Percentiles rank a stretch among this genome's conserved stretches.
phyloP scores from a whole-genome alignment of 352 stramenopile species.

The Pythium sp. region DNA sequence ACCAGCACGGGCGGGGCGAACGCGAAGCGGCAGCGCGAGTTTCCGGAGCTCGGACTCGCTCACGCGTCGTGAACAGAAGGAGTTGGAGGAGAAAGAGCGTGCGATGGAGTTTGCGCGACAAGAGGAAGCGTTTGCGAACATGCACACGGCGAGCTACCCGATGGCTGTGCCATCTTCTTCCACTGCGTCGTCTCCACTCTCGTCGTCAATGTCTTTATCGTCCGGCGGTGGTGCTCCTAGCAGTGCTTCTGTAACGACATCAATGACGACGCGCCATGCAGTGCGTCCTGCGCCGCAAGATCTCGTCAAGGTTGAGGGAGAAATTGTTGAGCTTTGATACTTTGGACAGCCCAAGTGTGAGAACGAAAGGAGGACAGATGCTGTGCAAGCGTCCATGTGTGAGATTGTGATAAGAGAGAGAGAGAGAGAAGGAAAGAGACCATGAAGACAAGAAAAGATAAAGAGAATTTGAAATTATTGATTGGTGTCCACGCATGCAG shows the following conservation, averaged over 20 bases:
- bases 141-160: slow-evolving; percentile 17
- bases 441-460: not conserved
- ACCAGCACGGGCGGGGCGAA: slow-evolving; percentile 23
- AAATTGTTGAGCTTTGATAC: slow-evolving; percentile 56
- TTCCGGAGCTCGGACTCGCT: slow-evolving; percentile 17
- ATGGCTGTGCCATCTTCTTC: slow-evolving; percentile 5
- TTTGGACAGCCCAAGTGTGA: not conserved
- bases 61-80: slow-evolving; percentile 5
- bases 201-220: not conserved
- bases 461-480: slow-evolving; percentile 15
- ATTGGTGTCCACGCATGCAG: not conserved
- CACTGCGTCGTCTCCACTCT: not conserved
- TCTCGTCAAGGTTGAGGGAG: slow-evolving; percentile 50
- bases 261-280: slow-evolving; percentile 1
- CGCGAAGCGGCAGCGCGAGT: slow-evolving; percentile 33
- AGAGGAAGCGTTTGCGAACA: slow-evolving; percentile 18
- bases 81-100: slow-evolving; percentile 6
- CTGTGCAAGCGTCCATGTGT: not conserved
- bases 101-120: slow-evolving; percentile 17
- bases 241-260: not conserved
- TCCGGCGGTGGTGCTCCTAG: not conserved
- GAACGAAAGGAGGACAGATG: not conserved
- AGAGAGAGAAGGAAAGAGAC: not conserved
- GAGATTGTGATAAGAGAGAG: not conserved
- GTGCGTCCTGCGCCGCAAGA: slow-evolving; percentile 38